These are phyloP conservation scores for Apiotrichum sp. DNA, from an alignment of 1,284 basidiomycete genomes.

Conservation along the genomic window DNA sequence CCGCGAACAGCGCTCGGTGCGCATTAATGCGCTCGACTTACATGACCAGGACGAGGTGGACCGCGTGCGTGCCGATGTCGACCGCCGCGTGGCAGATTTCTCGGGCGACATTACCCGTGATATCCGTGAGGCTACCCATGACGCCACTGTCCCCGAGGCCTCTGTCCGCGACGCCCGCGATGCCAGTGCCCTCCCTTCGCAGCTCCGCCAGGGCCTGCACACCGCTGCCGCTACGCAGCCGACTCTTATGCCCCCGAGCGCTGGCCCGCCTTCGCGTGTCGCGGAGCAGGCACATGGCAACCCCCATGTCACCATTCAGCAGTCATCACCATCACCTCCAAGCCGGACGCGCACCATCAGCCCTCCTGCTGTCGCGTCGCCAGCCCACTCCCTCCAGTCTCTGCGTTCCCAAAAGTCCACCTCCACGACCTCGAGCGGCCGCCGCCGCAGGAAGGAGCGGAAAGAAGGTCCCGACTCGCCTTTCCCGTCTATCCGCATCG, in stretches of 20 bases:
- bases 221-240: conserved; percentile 22
- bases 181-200: conserved; percentile 20
- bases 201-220: conserved; percentile 37
- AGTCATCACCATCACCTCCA: background rate
- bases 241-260: conserved; percentile 23
- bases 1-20: conserved; percentile 14
- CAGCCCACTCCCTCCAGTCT: background rate
- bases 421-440: background rate
- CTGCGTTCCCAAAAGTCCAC: background rate
- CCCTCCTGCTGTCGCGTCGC: background rate
- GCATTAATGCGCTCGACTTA: conserved; percentile 14
- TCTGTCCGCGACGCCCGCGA: no score
- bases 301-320: background rate
- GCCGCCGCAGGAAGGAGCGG: background rate
- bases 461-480: conserved; percentile 51
- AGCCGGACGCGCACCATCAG: background rate
- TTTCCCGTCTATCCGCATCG: conserved; percentile 73
- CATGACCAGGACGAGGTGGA: conserved; percentile 27
- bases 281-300: background rate
- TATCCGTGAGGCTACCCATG: no score
- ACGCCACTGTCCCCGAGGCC: no score
- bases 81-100: conserved; percentile 1
- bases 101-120: background rate
- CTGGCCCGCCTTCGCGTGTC: conserved; percentile 5
- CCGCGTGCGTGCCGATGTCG: conserved; percentile 24